Evolutionary conservation across 139 green algal species (phyloP).

Genomic region (Chlamydomonas sphaeroides): DNA sequence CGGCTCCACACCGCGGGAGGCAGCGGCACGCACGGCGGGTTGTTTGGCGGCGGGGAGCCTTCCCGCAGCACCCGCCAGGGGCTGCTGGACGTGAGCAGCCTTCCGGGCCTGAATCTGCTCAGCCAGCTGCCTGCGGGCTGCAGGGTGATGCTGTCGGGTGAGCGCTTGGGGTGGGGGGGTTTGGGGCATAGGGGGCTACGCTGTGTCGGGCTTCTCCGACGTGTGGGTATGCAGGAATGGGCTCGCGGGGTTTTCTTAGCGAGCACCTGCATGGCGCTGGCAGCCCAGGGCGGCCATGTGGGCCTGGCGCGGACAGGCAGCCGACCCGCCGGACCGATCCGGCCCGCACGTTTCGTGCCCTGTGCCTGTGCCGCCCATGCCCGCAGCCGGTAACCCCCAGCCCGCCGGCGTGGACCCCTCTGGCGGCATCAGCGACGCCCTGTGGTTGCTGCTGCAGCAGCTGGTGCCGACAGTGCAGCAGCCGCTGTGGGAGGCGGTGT

Average conservation of each 20-base stretch:
- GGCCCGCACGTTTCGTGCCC: too few species aligned
- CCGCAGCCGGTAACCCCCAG: slow-evolving; percentile 2
- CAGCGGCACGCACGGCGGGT: background rate
- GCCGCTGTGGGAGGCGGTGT: slow-evolving; percentile 22
- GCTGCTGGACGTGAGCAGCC: background rate
- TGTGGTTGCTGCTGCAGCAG: slow-evolving; percentile 39
- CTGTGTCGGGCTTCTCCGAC: too few species aligned
- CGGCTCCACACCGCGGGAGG: background rate
- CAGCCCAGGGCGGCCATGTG: too few species aligned
- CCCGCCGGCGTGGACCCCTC: background rate
- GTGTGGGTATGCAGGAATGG: too few species aligned
- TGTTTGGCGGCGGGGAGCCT: background rate
- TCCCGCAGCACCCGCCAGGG: too few species aligned
- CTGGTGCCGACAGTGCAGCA: slow-evolving; percentile 14
- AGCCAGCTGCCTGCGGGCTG: background rate
- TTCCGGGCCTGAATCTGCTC: slow-evolving; percentile 9
- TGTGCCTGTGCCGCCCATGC: too few species aligned
- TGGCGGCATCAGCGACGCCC: background rate
- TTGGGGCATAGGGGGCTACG: too few species aligned
- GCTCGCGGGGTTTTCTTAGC: too few species aligned
- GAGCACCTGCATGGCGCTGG: too few species aligned
- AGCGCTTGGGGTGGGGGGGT: background rate
- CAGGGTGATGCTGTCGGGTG: slow-evolving; percentile 34
- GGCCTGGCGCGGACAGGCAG: too few species aligned
- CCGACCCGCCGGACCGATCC: too few species aligned